Percentiles rank a stretch among this genome's conserved stretches.
Evolutionary conservation across 1,284 basidiomycete genomes (phyloP).

Genomic region (Termitomyces sp.): DNA sequence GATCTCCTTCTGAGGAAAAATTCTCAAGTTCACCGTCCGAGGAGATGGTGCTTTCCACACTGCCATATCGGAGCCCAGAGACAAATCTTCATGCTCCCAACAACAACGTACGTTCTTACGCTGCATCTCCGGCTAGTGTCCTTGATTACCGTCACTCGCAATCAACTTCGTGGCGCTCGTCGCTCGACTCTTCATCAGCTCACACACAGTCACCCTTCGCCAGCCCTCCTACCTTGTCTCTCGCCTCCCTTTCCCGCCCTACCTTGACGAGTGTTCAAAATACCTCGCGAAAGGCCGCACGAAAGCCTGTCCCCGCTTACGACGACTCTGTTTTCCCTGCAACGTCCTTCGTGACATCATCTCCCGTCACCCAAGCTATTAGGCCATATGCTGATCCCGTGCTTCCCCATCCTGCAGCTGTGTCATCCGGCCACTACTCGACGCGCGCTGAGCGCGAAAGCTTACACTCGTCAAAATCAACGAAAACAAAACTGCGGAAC

Average conservation of each 20-base stretch:
- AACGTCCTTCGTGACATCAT: slow-evolving; percentile 6
- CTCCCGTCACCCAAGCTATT: background rate
- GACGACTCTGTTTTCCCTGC: slow-evolving; percentile 11
- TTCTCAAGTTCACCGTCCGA: slow-evolving; percentile 6
- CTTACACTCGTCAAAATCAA: slow-evolving; percentile 2
- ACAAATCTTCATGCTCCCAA: background rate
- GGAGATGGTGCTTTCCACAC: slow-evolving; percentile 13
- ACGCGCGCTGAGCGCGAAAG: slow-evolving; percentile 19
- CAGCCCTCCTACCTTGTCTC: slow-evolving; percentile 5
- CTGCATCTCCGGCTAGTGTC: background rate
- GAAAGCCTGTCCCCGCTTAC: slow-evolving; percentile 41
- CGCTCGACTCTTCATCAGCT: slow-evolving; percentile 8
- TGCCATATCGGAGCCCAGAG: slow-evolving; percentile 3
- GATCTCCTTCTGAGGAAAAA: slow-evolving; percentile 27
- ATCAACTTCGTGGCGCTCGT: slow-evolving; percentile 11
- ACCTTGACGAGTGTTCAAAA: slow-evolving; percentile 1
- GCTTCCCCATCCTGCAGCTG: background rate
- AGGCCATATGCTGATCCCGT: slow-evolving; percentile 6
- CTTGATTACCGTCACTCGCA: slow-evolving; percentile 12
- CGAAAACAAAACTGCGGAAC: slow-evolving; percentile 5
- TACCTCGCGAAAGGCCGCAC: slow-evolving; percentile 23
- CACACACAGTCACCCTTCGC: slow-evolving; percentile 7
- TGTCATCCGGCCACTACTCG: slow-evolving; percentile 23
- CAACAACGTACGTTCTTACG: background rate
- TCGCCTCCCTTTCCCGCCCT: background rate